Percentiles rank a stretch among this genome's conserved stretches.
These are phyloP conservation scores for Tubosaeta sp. DNA, from an alignment of 768 basidiomycete genomes.

Conservation along the genomic window DNA sequence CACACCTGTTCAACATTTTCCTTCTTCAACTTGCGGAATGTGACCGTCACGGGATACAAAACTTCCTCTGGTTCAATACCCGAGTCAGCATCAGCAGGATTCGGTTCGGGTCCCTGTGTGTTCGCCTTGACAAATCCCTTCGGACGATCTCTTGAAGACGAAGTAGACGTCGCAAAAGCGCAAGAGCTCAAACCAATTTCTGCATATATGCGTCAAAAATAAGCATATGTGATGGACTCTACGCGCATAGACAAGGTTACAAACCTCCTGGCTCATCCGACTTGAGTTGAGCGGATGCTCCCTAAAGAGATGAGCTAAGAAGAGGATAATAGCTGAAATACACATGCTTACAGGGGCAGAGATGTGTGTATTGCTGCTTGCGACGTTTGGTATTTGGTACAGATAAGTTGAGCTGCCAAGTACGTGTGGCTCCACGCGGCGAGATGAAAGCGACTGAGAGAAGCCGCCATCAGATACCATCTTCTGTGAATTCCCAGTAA, in stretches of 20 bases:
- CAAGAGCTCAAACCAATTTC: conserved; percentile 7
- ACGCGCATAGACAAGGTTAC: conserved; percentile 24
- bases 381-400: not conserved
- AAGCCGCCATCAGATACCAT: conserved; percentile 6
- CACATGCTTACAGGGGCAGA: conserved; percentile 5
- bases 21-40: conserved; percentile 2
- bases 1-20: conserved; percentile 14
- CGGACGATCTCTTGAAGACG: conserved; percentile 7
- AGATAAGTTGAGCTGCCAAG: conserved; percentile 6
- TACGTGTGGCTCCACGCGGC: conserved; percentile 9
- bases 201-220: conserved; percentile 11
- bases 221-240: not conserved
- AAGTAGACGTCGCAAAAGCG: not conserved
- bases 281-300: conserved; percentile 3
- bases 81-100: not conserved
- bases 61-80: not conserved
- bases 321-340: not conserved
- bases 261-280: conserved; percentile 17
- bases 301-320: conserved; percentile 2
- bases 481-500: conserved; percentile 2
- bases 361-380: conserved; percentile 3
- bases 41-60: conserved; percentile 2
- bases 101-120: conserved; percentile 5
- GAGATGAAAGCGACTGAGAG: conserved; percentile 11
- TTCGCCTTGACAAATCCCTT: conserved; percentile 3